Conservation (phyloP, 1,139 yeast genomes). For the Hansenula anomala region DNA sequence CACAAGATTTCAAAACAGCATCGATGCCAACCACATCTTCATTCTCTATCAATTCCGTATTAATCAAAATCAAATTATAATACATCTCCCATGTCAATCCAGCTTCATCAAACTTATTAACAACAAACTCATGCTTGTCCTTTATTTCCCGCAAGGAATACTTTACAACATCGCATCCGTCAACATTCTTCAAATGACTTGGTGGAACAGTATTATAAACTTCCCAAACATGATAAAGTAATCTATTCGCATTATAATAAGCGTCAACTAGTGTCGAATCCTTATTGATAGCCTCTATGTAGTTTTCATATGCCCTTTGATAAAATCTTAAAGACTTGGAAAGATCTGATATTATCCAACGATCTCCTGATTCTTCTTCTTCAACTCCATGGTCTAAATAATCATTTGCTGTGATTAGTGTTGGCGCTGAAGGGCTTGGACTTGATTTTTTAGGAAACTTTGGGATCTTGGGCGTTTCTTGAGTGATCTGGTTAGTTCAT, state of each 20-base stretch:
- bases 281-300: conserved; percentile 27
- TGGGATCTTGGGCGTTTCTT: conserved; percentile 8
- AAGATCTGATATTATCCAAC: conserved; percentile 52
- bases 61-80: conserved; percentile 40
- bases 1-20: conserved; percentile 4
- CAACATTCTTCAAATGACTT: conserved; percentile 30
- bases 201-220: conserved; percentile 33
- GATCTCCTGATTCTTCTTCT: conserved; percentile 54
- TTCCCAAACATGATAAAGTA: conserved; percentile 42
- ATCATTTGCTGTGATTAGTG: conserved; percentile 34
- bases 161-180: conserved; percentile 30
- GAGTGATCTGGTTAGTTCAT: no score
- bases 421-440: conserved; percentile 2
- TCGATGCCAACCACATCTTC: conserved; percentile 5
- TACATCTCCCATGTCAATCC: conserved; percentile 36
- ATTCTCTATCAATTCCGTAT: conserved; percentile 34
- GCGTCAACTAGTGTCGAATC: conserved; percentile 20
- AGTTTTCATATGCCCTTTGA: conserved; percentile 39
- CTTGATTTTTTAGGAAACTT: conserved; percentile 6
- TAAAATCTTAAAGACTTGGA: conserved; percentile 48
- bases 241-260: conserved; percentile 41
- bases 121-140: conserved; percentile 25
- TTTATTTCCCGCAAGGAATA: conserved; percentile 30
- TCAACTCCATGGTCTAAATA: conserved; percentile 41
- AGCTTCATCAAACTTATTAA: conserved; percentile 7